Percentiles rank a stretch among this genome's conserved stretches.
phyloP scores from a whole-genome alignment of 768 basidiomycete genomes.

The Amanita brunnescens region DNA sequence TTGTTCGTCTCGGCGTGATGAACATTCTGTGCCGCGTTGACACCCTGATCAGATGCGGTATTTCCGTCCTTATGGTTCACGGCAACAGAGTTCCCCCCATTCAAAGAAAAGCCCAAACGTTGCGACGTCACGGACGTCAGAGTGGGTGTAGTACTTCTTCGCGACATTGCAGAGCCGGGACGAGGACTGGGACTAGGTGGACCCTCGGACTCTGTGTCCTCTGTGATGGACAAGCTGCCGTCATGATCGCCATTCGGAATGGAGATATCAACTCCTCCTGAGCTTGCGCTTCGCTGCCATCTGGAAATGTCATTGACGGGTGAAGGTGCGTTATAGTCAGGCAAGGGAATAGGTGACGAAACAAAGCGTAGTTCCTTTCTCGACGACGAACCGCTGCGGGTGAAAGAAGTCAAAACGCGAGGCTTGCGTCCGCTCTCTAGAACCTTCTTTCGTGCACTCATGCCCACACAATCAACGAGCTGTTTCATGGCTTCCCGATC shows the following conservation, averaged over 20 bases:
- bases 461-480: constrained; percentile 76
- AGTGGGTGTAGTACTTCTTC: constrained; percentile 54
- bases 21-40: background rate
- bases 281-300: background rate
- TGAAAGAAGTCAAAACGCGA: constrained; percentile 30
- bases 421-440: constrained; percentile 80
- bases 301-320: constrained; percentile 12
- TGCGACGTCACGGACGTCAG: constrained; percentile 40
- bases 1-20: background rate
- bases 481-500: constrained; percentile 86
- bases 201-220: constrained; percentile 46
- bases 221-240: constrained; percentile 19
- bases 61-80: background rate
- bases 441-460: constrained; percentile 82
- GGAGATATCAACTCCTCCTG: background rate
- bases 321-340: constrained; percentile 23
- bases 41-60: background rate
- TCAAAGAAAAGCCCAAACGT: background rate
- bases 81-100: background rate
- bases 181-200: constrained; percentile 75
- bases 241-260: background rate
- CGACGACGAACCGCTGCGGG: constrained; percentile 8
- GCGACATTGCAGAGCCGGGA: constrained; percentile 69
- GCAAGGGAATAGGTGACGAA: constrained; percentile 26
- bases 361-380: constrained; percentile 32